Evolutionary conservation across 2,329 filamentous ascomycete genomes (phyloP).

Genomic region (Talaromyces sp.): DNA sequence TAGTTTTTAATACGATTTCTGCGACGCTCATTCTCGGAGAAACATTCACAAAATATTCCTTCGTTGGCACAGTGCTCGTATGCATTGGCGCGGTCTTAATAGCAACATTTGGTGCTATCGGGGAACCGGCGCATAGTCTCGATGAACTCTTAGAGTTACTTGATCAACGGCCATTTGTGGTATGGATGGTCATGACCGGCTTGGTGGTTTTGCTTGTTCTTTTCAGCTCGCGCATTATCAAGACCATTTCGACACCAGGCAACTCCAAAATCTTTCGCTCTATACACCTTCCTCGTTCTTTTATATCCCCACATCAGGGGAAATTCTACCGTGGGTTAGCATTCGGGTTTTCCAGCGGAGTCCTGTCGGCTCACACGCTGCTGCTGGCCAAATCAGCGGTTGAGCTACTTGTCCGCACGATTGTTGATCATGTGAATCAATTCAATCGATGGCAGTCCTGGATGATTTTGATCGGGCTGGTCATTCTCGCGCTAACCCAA

Average conservation of each 20-base stretch:
- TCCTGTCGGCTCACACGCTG: conserved; percentile 88
- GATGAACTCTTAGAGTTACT: conserved; percentile 76
- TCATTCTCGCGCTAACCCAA: conserved; percentile 79
- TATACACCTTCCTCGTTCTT: conserved; percentile 46
- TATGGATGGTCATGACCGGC: conserved; percentile 83
- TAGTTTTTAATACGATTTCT: conserved; percentile 98
- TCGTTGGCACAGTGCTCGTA: conserved; percentile 83
- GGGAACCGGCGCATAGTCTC: conserved; percentile 85
- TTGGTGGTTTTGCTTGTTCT: conserved; percentile 69
- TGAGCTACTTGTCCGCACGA: conserved; percentile 83
- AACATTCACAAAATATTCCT: conserved; percentile 90
- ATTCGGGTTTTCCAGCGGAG: conserved; percentile 87
- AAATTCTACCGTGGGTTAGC: conserved; percentile 76
- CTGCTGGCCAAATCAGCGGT: conserved; percentile 95
- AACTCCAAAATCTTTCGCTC: conserved; percentile 31
- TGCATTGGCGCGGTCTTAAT: conserved; percentile 86
- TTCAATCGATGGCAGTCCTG: conserved; percentile 95
- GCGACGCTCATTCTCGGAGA: conserved; percentile 89
- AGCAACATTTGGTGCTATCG: conserved; percentile 88
- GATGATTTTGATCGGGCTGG: conserved; percentile 78
- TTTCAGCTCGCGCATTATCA: conserved; percentile 51
- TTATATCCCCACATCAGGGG: conserved; percentile 57
- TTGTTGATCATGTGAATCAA: conserved; percentile 82
- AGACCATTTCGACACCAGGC: conserved; percentile 33
- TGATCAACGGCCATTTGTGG: conserved; percentile 68